Percentiles rank a stretch among this genome's conserved stretches.
These are phyloP conservation scores for Anthracocystis panici-leucophaei DNA, from an alignment of 1,284 basidiomycete species.

Conservation along the genomic window DNA sequence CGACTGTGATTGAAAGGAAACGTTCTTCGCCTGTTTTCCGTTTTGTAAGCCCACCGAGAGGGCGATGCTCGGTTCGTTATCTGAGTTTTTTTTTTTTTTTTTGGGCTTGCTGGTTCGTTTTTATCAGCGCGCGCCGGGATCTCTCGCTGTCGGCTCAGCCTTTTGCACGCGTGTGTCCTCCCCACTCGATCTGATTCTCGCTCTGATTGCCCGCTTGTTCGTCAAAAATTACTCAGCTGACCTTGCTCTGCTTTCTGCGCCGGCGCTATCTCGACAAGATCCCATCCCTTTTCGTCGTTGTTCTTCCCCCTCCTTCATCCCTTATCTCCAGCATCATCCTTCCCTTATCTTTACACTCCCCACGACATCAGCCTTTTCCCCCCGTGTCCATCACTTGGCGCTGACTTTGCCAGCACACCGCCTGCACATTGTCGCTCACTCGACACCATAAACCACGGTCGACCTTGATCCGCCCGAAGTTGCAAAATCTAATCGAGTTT, in stretches of 20 bases:
- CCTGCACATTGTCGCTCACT: conserved; percentile 5
- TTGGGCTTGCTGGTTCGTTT: too few relatives aligned
- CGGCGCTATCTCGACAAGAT: conserved; percentile 28
- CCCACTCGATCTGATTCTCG: background rate
- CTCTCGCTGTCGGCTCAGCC: background rate
- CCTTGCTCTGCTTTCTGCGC: background rate
- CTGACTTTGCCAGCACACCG: conserved; percentile 7
- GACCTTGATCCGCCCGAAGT: conserved; percentile 1
- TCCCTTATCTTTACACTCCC: conserved; percentile 32
- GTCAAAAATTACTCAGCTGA: background rate
- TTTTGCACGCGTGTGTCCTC: background rate
- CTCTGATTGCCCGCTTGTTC: background rate
- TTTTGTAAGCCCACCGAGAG: too few relatives aligned
- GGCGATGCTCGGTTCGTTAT: too few relatives aligned
- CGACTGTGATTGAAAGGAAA: too few relatives aligned
- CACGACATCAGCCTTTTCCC: conserved; percentile 14
- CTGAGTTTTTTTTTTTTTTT: background rate
- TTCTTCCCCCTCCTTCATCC: conserved; percentile 19
- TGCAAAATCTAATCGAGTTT: conserved; percentile 4
- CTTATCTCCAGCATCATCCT: conserved; percentile 31
- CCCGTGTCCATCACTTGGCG: conserved; percentile 19
- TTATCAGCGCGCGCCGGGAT: background rate
- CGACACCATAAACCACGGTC: conserved; percentile 16
- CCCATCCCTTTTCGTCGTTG: conserved; percentile 7
- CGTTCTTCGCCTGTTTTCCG: too few relatives aligned